Base-by-base conservation (phyloP, 805 yeast species). In the Candida cerambycidarum region DNA sequence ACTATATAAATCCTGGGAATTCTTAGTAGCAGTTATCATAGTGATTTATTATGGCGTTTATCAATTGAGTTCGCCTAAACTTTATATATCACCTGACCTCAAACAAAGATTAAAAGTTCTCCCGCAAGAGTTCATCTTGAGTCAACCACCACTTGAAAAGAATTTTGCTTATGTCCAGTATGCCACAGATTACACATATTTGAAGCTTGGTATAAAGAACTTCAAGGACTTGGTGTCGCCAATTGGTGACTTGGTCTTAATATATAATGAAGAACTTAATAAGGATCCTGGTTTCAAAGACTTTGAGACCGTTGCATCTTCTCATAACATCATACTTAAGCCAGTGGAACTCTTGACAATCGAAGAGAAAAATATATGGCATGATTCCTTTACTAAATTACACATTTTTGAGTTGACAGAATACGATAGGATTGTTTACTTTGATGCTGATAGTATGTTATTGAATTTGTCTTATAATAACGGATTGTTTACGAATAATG, bases 151-250 rank as follows among this genome's bases (percentile, higher is more conserved):
- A 4, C 32, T 44, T 3, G 9, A 39, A 6, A 43, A 48, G 14
- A 62, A 65, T 42, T 64, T 58, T 31, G 86, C 85, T 0, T 82
- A 82, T 54, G 78, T 80, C 4, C 78, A 78, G 39, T 82, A 82
- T 57, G 85, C 83, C 3, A 79, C 87, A 0, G 65, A 73, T 42
- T 50, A 63, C 8, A 62, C 67, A 16, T 78, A 81, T 48, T 57
- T 81, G 41, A 75, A 81, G 46, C 69, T 77, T 36, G 75, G 82
- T 3, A 50, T 81, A 32, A 63, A 79, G 52, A 75, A 78, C 46
- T 56, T 60, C 39, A 44, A 53, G 2, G 62, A 61, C 19, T 53
- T 82, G 37, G 56, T 65, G 25, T 55, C 28, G 5, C 43, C 61
- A 12, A 60, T 75, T 1, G 62, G 68, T 40, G 66, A 76, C 39